phyloP scores from a whole-genome alignment of 225 moss, liverwort and hornwort genomes.

The Physcomitrium patens region DNA sequence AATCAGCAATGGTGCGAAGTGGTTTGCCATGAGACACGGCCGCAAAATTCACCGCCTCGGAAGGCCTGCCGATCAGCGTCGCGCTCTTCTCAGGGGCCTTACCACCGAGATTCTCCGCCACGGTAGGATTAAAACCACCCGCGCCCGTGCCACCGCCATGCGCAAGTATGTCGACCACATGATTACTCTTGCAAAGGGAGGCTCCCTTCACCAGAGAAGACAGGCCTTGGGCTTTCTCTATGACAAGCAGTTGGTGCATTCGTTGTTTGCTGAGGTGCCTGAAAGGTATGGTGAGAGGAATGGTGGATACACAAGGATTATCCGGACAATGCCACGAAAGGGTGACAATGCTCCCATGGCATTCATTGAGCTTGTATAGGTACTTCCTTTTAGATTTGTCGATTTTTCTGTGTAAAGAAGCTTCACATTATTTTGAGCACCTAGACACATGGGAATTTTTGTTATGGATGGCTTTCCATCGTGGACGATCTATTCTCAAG shows the following conservation, averaged over 20 bases:
- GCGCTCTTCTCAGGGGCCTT: conserved; percentile 70
- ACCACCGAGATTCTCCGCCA: conserved; percentile 77
- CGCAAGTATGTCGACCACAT: conserved; percentile 86
- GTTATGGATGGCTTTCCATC: background rate
- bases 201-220: conserved; percentile 63
- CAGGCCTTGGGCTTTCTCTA: conserved; percentile 79
- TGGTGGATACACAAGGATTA: conserved; percentile 80
- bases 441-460: conserved; percentile 1
- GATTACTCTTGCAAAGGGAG: conserved; percentile 74
- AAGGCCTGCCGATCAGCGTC: conserved; percentile 82
- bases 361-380: conserved; percentile 83
- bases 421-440: conserved; percentile 13
- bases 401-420: conserved; percentile 10
- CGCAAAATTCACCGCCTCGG: conserved; percentile 71
- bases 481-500: conserved; percentile 19
- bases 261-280: conserved; percentile 82
- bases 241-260: conserved; percentile 80
- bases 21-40: conserved; percentile 86
- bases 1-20: conserved; percentile 75
- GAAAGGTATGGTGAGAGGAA: conserved; percentile 80
- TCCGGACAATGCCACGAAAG: conserved; percentile 78
- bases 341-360: conserved; percentile 90
- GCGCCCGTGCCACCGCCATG: conserved; percentile 75
- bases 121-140: conserved; percentile 86
- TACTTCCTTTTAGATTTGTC: conserved; percentile 4